These are phyloP conservation scores for Clausena lansium DNA, from an alignment of 345 rosid genomes.

Conservation along the genomic window DNA sequence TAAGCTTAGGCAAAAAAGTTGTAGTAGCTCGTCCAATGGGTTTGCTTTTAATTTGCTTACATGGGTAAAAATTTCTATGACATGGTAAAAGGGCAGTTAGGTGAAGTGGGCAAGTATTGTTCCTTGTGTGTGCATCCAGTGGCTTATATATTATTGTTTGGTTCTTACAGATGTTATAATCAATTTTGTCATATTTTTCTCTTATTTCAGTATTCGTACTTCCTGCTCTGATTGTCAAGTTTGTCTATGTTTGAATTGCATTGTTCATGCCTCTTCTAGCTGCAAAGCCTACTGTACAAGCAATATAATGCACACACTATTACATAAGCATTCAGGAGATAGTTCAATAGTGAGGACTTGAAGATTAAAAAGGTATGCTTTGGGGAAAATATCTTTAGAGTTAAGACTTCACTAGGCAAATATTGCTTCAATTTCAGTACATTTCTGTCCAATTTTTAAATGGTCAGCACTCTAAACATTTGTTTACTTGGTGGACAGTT, in stretches of 20 bases:
- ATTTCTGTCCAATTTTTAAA: not conserved
- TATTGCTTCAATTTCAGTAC: not conserved
- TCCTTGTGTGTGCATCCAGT: too few relatives aligned
- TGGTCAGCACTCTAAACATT: not conserved
- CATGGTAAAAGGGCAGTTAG: too few relatives aligned
- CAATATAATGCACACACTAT: not conserved
- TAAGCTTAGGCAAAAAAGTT: not conserved
- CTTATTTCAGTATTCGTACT: too few relatives aligned
- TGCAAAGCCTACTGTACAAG: not conserved
- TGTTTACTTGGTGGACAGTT: too few relatives aligned
- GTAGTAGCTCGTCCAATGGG: not conserved
- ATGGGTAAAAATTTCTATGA: too few relatives aligned
- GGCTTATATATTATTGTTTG: too few relatives aligned
- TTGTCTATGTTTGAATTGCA: not conserved
- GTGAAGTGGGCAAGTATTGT: too few relatives aligned
- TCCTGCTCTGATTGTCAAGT: not conserved
- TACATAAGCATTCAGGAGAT: not conserved
- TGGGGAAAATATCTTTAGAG: not conserved
- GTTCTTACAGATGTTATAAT: too few relatives aligned
- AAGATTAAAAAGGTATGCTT: constrained; percentile 8
- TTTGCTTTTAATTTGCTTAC: not conserved
- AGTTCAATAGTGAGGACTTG: not conserved
- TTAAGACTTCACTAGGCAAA: not conserved
- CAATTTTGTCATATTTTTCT: too few relatives aligned
- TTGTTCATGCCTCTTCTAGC: not conserved